Base-by-base conservation (phyloP, 2,329 filamentous ascomycete species). In the Trichoderma koningiopsis region DNA sequence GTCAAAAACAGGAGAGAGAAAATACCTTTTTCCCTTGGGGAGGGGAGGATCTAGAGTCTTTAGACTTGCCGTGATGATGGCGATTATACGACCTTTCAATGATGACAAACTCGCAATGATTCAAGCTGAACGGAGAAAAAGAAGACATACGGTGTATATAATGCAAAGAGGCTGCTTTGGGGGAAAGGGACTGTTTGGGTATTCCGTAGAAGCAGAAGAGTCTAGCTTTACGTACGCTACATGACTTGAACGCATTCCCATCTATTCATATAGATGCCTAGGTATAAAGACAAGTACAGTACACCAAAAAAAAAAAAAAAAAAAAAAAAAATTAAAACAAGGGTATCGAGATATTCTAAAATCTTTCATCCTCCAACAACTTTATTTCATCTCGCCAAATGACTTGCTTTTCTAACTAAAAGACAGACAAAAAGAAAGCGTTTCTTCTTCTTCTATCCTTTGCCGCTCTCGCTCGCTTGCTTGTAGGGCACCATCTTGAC, bases 71-170 rank as follows among this genome's bases (percentile, higher is more conserved):
- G 14, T 27, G 52, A 57, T n/a, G 62, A 33, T 29, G 62, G 62
- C n/a, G 35, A 43, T 57, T 57, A 65, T 35, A 65, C n/a, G 49
- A 19, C 31, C 31, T 64, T 64, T 43, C 35, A 22, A 43, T 64
- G 56, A 56, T 56, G 62, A 57, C 27, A 14, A 57, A 57, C 43
- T 47, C 62, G 35, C 33, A 66, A 57, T 57, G 62, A 66, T 58
- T 43, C 49, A 31, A 31, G 35, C n/a, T 11, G 24, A 56, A 43
- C n/a, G 40, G 10, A 40, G 19, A 4, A 8, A 8, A 2, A 7
- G 1, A 10, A 29, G 19, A 31, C 11, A 6, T 24, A 13, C 10
- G n/a, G 4, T 24, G 56, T 27, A 37, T 16, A 24, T 59, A 19
- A 59, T 40, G 22, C 33, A 24, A 58, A 49, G 47, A 49, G 22